Evolutionary conservation across 345 rosid species (phyloP).

Genomic region (Psidium guajava): DNA sequence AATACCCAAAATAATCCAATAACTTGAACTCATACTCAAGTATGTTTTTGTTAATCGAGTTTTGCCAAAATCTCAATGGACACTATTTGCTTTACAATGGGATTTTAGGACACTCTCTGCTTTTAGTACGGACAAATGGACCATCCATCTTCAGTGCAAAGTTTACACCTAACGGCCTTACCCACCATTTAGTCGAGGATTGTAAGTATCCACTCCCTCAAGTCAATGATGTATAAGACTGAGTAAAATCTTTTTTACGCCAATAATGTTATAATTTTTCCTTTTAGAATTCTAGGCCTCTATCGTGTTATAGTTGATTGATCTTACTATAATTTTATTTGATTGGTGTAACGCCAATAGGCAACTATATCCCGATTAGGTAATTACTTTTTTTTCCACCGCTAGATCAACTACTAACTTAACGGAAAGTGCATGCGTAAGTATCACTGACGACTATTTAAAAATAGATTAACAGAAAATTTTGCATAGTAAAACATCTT

Average conservation of each 20-base stretch:
- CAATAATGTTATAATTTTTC: no score
- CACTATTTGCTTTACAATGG: not conserved
- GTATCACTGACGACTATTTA: not conserved
- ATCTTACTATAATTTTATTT: not conserved
- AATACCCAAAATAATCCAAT: no score
- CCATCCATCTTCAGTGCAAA: not conserved
- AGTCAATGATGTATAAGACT: not conserved
- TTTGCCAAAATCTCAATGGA: not conserved
- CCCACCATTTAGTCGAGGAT: not conserved
- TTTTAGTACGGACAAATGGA: not conserved
- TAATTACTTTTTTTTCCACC: not conserved
- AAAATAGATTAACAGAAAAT: not conserved
- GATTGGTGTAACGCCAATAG: not conserved
- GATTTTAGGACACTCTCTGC: not conserved
- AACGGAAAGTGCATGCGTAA: not conserved
- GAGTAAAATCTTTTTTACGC: not conserved
- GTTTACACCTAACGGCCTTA: not conserved
- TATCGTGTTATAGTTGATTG: not conserved
- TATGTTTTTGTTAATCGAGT: no score
- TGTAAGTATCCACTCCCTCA: not conserved
- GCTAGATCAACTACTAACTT: not conserved
- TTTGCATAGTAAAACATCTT: not conserved
- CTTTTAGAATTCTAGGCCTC: no score
- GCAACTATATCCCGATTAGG: not conserved
- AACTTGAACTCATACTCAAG: not conserved